These are phyloP conservation scores for Microcera coccophila DNA, from an alignment of 2,329 filamentous ascomycete species.

Conservation along the genomic window DNA sequence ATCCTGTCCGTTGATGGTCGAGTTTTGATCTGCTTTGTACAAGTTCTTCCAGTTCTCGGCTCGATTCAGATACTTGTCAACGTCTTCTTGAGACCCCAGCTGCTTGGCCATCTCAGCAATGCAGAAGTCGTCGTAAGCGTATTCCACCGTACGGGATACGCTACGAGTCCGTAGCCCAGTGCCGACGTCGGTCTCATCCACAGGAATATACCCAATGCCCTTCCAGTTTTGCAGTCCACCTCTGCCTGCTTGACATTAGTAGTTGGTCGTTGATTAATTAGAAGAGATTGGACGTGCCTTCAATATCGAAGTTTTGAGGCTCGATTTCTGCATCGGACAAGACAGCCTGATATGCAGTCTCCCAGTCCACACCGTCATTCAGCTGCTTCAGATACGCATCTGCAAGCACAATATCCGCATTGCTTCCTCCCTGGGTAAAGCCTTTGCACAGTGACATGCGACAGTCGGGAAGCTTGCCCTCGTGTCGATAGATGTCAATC, in stretches of 20 bases:
- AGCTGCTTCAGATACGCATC: constrained; percentile 54
- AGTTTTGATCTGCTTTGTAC: neutral
- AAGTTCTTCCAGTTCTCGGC: neutral
- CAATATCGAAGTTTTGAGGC: constrained; percentile 47
- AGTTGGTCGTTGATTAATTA: no score
- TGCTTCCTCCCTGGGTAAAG: constrained; percentile 54
- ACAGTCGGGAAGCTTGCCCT: constrained; percentile 51
- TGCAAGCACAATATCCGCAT: constrained; percentile 58
- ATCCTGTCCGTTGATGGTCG: neutral
- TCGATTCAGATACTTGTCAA: constrained; percentile 18
- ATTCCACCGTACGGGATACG: constrained; percentile 72
- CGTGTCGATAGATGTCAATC: constrained; percentile 56
- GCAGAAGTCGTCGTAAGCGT: constrained; percentile 75
- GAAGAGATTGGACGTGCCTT: no score
- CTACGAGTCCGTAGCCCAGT: constrained; percentile 64
- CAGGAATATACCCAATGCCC: no score
- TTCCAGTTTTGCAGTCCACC: no score
- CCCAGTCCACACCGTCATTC: constrained; percentile 51
- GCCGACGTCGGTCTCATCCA: no score
- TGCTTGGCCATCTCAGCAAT: constrained; percentile 60
- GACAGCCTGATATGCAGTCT: constrained; percentile 49
- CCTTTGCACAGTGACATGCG: constrained; percentile 56
- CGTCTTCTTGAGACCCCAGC: constrained; percentile 51
- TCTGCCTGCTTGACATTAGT: no score
- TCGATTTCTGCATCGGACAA: constrained; percentile 53